Percentiles rank a stretch among this genome's conserved stretches.
These are phyloP conservation scores for Angomonas deanei DNA, from an alignment of 208 protist species.

Conservation along the genomic window DNA sequence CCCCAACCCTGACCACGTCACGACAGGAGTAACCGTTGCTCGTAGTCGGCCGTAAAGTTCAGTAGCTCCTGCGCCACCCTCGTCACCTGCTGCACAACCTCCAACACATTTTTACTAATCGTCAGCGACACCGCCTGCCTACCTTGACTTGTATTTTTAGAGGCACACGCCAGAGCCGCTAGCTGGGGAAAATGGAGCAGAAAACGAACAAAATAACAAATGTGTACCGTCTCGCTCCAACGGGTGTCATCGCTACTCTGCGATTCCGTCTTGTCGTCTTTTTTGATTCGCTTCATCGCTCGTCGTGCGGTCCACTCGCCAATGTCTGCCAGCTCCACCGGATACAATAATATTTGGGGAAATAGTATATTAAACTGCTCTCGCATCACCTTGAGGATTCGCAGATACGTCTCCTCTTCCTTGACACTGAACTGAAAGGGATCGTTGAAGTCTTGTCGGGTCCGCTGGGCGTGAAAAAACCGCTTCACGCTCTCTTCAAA, in stretches of 20 bases:
- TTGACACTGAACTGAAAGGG: constrained; percentile 56
- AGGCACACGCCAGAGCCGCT: constrained; percentile 55
- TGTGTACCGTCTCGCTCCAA: constrained; percentile 22
- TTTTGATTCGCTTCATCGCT: background rate
- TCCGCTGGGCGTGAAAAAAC: constrained; percentile 40
- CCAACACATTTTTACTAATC: constrained; percentile 43
- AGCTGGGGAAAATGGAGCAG: constrained; percentile 83
- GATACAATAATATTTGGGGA: constrained; percentile 57
- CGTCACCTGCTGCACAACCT: constrained; percentile 53
- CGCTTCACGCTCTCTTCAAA: constrained; percentile 42
- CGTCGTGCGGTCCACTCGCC: constrained; percentile 37
- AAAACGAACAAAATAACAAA: constrained; percentile 74
- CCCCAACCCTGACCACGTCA: background rate
- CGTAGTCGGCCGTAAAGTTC: constrained; percentile 45
- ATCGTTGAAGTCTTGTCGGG: constrained; percentile 48
- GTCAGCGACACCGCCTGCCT: constrained; percentile 16
- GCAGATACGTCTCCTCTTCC: constrained; percentile 63
- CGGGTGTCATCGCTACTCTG: background rate
- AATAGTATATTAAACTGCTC: constrained; percentile 55
- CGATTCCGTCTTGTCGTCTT: background rate
- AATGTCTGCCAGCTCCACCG: constrained; percentile 54
- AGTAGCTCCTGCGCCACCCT: constrained; percentile 65
- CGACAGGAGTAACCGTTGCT: constrained; percentile 20
- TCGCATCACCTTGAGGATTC: constrained; percentile 38
- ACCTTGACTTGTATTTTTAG: background rate